Conservation (phyloP, 352 stramenopile species). For the Phytophthora podocarpi region DNA sequence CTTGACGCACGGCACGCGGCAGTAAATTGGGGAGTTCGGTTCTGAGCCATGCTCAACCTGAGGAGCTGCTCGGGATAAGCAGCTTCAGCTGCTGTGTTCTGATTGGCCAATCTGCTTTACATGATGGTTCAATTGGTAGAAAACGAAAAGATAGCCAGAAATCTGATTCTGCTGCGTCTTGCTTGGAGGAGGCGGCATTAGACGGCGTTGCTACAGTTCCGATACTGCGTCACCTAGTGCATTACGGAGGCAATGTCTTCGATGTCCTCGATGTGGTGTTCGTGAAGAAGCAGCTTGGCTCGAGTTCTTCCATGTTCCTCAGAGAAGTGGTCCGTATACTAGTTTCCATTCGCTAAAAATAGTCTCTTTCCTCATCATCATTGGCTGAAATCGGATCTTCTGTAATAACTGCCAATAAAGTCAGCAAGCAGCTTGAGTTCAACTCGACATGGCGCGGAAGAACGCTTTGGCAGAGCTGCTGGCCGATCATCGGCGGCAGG, state of each 20-base stretch:
- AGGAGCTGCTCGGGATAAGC: constrained; percentile 7
- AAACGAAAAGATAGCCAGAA: constrained; percentile 18
- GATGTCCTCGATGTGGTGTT: neutral
- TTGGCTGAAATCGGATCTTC: constrained; percentile 24
- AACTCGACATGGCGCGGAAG: constrained; percentile 33
- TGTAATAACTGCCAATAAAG: constrained; percentile 23
- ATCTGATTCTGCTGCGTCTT: neutral
- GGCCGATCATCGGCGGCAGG: constrained; percentile 33
- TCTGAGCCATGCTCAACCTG: constrained; percentile 11
- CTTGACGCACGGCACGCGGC: neutral
- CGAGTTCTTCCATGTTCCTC: constrained; percentile 1
- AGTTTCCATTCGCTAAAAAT: constrained; percentile 19
- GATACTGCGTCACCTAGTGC: neutral
- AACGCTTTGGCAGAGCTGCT: constrained; percentile 34
- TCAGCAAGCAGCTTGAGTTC: constrained; percentile 20
- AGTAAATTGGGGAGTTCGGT: constrained; percentile 2
- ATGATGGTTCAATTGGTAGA: constrained; percentile 5
- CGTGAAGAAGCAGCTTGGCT: neutral
- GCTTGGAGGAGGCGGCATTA: neutral
- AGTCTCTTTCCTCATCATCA: neutral
- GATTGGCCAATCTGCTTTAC: constrained; percentile 3
- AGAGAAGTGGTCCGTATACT: constrained; percentile 16
- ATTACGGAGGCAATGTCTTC: neutral
- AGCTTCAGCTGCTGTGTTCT: neutral
- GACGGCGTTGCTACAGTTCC: neutral